phyloP scores from a whole-genome alignment of 1,284 basidiomycete genomes.

The Vanrija sp. region DNA sequence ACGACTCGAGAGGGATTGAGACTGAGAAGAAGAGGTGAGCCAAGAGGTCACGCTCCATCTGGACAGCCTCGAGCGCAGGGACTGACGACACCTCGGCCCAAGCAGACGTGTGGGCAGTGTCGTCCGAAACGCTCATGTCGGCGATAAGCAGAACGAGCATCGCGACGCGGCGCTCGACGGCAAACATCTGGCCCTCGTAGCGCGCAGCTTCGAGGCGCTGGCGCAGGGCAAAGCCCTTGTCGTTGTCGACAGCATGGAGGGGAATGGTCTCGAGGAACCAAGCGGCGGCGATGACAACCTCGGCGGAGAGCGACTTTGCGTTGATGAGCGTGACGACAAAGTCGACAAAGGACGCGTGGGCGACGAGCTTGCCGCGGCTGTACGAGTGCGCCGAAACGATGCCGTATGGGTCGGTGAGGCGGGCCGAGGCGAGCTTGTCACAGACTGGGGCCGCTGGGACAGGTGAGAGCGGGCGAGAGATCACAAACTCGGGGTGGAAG shows the following conservation, averaged over 20 bases:
- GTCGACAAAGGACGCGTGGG: slow-evolving; percentile 4
- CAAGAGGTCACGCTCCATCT: slow-evolving; percentile 6
- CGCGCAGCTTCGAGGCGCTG: not conserved
- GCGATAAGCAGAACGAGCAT: slow-evolving; percentile 8
- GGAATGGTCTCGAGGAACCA: slow-evolving; percentile 15
- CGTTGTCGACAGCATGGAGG: slow-evolving; percentile 9
- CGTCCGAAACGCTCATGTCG: slow-evolving; percentile 7
- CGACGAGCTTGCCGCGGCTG: slow-evolving; percentile 1
- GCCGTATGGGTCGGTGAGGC: slow-evolving; percentile 7
- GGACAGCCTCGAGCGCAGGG: not conserved
- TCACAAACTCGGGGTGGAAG: not conserved
- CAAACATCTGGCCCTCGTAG: slow-evolving; percentile 5
- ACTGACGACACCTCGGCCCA: slow-evolving; percentile 5
- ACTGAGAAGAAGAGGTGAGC: slow-evolving; percentile 3
- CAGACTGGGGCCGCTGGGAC: not conserved
- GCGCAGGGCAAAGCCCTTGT: slow-evolving; percentile 2
- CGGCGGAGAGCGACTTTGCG: slow-evolving; percentile 4
- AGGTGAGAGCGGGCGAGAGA: not conserved
- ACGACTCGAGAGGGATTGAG: slow-evolving; percentile 5
- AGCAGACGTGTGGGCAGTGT: slow-evolving; percentile 1
- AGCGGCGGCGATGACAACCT: slow-evolving; percentile 11
- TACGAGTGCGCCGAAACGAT: slow-evolving; percentile 6
- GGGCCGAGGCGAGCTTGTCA: not conserved
- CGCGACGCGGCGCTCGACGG: slow-evolving; percentile 7
- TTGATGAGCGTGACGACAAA: slow-evolving; percentile 9